phyloP scores from a whole-genome alignment of 257 asterid species.

The Capsicum baccatum region DNA sequence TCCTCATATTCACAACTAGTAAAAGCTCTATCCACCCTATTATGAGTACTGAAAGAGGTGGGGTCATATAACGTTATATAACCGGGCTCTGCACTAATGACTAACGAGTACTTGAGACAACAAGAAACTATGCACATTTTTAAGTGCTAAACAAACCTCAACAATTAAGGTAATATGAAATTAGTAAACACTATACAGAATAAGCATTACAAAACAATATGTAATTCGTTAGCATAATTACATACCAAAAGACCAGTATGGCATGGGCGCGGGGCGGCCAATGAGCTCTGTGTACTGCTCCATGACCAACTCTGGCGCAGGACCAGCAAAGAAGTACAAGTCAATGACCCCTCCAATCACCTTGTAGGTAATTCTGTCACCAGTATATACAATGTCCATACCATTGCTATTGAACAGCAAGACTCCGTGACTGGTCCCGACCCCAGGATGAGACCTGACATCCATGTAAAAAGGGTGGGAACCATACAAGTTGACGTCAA shows the following conservation, averaged over 20 bases:
- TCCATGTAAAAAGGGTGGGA: slow-evolving; percentile 81
- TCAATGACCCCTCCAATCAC: slow-evolving; percentile 42
- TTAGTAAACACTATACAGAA: background rate
- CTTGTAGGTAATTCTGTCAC: slow-evolving; percentile 38
- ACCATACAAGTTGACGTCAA: slow-evolving; percentile 76
- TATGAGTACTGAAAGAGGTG: background rate
- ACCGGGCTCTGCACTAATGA: background rate
- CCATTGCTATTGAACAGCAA: slow-evolving; percentile 44
- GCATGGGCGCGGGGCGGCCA: slow-evolving; percentile 46
- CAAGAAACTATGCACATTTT: background rate
- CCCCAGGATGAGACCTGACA: slow-evolving; percentile 27
- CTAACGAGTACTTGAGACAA: background rate
- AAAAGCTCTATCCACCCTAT: background rate
- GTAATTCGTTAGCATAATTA: background rate
- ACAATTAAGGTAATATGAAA: background rate
- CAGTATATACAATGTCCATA: slow-evolving; percentile 40
- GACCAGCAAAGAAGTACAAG: slow-evolving; percentile 40
- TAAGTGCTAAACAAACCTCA: background rate
- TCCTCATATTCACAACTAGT: background rate
- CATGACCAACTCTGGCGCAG: slow-evolving; percentile 34
- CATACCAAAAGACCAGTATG: slow-evolving; percentile 47
- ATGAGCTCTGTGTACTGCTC: slow-evolving; percentile 43
- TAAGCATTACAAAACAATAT: background rate
- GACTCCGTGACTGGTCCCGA: slow-evolving; percentile 37
- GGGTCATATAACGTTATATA: background rate